phyloP scores from a whole-genome alignment of 1,284 basidiomycete species.

The Boletellus dicymbophilus region DNA sequence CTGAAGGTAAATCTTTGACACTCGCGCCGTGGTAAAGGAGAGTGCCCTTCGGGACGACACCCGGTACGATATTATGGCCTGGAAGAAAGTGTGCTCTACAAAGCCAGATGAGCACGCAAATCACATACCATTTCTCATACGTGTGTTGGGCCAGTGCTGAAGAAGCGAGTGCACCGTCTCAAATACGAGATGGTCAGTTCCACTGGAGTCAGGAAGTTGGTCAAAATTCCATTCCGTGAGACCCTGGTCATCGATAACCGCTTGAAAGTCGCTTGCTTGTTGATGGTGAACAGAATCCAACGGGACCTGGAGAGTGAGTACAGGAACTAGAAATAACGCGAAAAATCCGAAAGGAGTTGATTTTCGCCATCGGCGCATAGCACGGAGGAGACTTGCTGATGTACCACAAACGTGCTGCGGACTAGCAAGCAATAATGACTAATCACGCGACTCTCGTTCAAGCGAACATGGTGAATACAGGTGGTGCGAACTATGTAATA shows the following conservation, averaged over 20 bases:
- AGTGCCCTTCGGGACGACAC: neutral
- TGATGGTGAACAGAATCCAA: too few species aligned
- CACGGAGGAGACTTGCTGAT: too few species aligned
- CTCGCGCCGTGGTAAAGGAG: neutral
- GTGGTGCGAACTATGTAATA: too few species aligned
- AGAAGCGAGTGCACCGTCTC: conserved; percentile 1
- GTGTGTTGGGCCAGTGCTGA: neutral
- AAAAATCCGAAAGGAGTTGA: neutral
- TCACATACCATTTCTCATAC: neutral
- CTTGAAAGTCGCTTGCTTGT: too few species aligned
- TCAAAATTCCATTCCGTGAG: conserved; percentile 15
- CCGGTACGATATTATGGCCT: conserved; percentile 35
- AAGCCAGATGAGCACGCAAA: neutral
- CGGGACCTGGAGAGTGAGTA: neutral
- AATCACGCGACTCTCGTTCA: too few species aligned
- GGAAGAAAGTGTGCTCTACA: neutral
- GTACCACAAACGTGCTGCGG: too few species aligned
- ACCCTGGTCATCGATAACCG: neutral
- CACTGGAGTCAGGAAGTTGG: neutral
- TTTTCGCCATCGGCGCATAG: too few species aligned
- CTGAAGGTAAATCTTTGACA: neutral
- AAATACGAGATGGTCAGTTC: neutral
- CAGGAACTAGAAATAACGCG: neutral
- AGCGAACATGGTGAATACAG: too few species aligned
- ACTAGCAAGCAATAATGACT: too few species aligned